phyloP scores from a whole-genome alignment of 805 yeast genomes.

The Metschnikowia anglica region DNA sequence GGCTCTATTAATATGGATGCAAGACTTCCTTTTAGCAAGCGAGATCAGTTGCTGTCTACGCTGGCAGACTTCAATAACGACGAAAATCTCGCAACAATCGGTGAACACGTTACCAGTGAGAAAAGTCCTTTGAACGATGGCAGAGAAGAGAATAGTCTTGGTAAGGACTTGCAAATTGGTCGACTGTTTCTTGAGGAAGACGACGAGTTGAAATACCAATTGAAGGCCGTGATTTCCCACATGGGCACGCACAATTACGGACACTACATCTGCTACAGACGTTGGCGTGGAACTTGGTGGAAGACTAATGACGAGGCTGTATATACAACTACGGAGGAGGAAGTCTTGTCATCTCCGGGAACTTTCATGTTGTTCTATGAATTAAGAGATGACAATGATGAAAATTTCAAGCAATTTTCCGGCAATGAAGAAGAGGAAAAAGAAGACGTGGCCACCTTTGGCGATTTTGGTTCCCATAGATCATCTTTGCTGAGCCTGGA shows the following conservation, averaged over 20 bases:
- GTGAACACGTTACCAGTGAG: neutral
- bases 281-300: constrained; percentile 88
- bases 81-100: neutral
- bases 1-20: constrained; percentile 78
- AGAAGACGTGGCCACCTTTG: neutral
- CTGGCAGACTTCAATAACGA: neutral
- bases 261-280: constrained; percentile 90
- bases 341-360: constrained; percentile 79
- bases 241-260: constrained; percentile 97
- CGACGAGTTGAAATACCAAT: constrained; percentile 46
- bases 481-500: constrained; percentile 11
- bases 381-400: constrained; percentile 30
- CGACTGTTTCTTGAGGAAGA: neutral
- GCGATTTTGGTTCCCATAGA: neutral
- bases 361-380: constrained; percentile 94
- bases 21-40: constrained; percentile 66
- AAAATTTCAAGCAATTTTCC: constrained; percentile 1
- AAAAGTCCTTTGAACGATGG: neutral
- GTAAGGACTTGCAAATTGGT: neutral
- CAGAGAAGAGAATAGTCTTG: neutral
- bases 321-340: constrained; percentile 72
- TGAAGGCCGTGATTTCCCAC: constrained; percentile 87
- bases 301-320: constrained; percentile 89
- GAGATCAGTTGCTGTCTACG: constrained; percentile 35
- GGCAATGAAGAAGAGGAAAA: constrained; percentile 2